Base-by-base conservation (phyloP, 495 filamentous ascomycete species). In the Umbilicaria muhlenbergii region DNA sequence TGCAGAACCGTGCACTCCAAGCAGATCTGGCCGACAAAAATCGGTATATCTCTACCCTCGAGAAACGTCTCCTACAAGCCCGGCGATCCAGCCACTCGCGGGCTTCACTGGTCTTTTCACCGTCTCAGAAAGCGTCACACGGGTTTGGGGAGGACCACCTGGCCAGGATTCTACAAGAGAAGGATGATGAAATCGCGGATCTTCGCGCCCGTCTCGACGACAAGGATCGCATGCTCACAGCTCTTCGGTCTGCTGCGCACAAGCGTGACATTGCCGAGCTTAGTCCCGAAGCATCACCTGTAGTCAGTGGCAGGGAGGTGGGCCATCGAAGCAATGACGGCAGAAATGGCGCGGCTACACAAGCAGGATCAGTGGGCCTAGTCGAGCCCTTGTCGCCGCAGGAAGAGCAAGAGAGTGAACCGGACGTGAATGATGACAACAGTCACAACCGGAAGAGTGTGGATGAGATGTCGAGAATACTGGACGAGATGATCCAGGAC, bases 11-110 rank as follows among this genome's bases (percentile, higher is more conserved):
- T 32, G 83, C 91, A 1, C 66, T 98, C 33, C 92, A 92, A 58
- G 80, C 86, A n/a, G 91, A 96, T 60, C 73, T 98, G 8, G 71
- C 70, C 11, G 92, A 96, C 62, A 95, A 93, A 64, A 94, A 92
- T 50, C 83, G 92, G 35, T 98, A 98, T 58, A 94, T 96, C 49
- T 72, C 80, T 19, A 95, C 89, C 0, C 66, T 98, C 2, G 91
- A 98, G 65, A 86, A 89, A 55, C 78, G 91, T 8, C 66, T 98
- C 0, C 68, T 96, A 13, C 91, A 98, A 56, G 91, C 92, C 17
- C 73, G 92, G 42, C 78, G 91, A 17, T 85, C 86, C 10, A 94
- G 88, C 59, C 86, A 92, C 42, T 85, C 83, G 2, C 74, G 88
- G 18, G 78, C 88, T 40, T 91, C 85, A 28, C 71, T 80, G 28